A percentile compares a stretch with the other conserved stretches of the same genome.
Conservation (phyloP, 2,329 filamentous ascomycete species). For the Neonectria faginata region DNA sequence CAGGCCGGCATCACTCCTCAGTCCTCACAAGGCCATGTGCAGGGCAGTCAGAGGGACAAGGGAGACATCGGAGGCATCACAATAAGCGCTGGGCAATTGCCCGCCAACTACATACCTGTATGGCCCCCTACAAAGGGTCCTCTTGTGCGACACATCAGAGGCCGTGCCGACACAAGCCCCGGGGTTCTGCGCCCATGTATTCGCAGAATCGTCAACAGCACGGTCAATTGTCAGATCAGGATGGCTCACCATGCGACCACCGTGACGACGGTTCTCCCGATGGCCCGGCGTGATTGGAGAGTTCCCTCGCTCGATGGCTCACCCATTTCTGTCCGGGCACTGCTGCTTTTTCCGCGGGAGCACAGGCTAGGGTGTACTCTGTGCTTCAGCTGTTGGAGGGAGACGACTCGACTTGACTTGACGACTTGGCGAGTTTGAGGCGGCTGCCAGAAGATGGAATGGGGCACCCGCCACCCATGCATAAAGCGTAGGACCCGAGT, state of each 20-base stretch:
- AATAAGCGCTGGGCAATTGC: conserved; percentile 8
- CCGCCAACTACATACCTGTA: conserved; percentile 2
- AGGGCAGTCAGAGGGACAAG: neutral
- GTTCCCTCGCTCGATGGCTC: conserved; percentile 16
- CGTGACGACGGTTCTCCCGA: conserved; percentile 27
- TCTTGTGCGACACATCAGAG: conserved; percentile 33
- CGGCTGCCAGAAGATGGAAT: neutral
- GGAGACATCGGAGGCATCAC: neutral
- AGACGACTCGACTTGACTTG: neutral
- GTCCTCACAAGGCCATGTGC: neutral
- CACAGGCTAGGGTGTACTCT: conserved; percentile 18
- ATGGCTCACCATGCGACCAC: conserved; percentile 42
- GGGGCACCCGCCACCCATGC: neutral
- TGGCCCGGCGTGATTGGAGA: conserved; percentile 36
- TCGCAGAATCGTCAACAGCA: conserved; percentile 36
- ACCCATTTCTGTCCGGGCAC: conserved; percentile 10
- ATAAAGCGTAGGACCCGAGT: neutral
- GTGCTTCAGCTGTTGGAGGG: conserved; percentile 14
- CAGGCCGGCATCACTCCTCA: neutral
- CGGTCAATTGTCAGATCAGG: conserved; percentile 43
- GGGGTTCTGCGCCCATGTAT: conserved; percentile 38
- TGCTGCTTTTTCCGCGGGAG: conserved; percentile 21
- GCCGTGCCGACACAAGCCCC: conserved; percentile 29
- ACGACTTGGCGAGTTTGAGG: neutral
- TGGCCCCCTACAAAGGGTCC: conserved; percentile 17